Evolutionary conservation across 257 asterid genomes (phyloP).

Genomic region (Solanum pimpinellifolium): DNA sequence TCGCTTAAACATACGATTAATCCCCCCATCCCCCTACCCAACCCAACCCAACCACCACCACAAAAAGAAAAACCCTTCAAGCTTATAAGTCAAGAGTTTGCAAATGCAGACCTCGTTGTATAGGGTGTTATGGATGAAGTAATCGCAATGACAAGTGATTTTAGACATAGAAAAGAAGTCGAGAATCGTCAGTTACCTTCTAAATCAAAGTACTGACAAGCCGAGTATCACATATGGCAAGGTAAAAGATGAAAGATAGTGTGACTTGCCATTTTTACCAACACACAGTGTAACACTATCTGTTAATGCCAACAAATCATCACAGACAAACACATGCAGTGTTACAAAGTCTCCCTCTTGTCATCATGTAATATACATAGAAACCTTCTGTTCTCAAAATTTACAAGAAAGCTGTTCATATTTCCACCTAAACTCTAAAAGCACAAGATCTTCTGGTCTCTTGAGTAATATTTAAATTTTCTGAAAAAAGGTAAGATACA

Average conservation of each 20-base stretch:
- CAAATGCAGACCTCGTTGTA: background rate
- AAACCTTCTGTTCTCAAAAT: background rate
- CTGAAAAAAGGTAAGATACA: background rate
- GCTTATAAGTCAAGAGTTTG: background rate
- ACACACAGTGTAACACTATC: background rate
- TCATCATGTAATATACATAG: background rate
- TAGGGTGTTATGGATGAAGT: background rate
- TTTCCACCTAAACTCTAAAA: background rate
- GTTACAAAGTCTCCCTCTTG: background rate
- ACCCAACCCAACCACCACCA: too few relatives aligned
- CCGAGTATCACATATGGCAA: background rate
- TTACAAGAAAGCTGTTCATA: background rate
- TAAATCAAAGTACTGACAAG: background rate
- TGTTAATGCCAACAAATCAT: background rate
- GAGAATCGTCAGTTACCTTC: background rate
- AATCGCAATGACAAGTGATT: background rate
- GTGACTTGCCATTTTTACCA: background rate
- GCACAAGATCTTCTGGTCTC: background rate
- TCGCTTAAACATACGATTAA: too few relatives aligned
- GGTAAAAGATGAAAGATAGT: background rate
- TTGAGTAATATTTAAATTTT: background rate
- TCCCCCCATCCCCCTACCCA: too few relatives aligned
- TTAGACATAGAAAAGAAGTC: background rate
- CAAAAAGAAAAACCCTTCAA: too few relatives aligned
- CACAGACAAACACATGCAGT: background rate